Base-by-base conservation (phyloP, 1,284 basidiomycete species). In the Ganoderma multipileum region DNA sequence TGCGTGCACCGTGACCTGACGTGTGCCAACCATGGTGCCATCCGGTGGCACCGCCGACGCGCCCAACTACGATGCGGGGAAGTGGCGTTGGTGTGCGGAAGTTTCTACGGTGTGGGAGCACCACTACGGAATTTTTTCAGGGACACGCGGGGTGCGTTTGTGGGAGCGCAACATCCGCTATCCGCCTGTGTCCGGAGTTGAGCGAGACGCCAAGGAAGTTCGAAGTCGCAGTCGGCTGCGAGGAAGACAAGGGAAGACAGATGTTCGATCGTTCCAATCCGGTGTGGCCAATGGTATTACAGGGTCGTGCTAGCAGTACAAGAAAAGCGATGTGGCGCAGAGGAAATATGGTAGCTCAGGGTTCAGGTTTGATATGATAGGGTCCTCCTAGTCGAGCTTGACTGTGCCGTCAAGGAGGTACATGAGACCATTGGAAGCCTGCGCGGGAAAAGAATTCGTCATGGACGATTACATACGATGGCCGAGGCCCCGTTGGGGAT, bases 381-480 rank as follows among this genome's bases (percentile, higher is more conserved):
- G 23, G 47, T 26, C 23, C 23, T 28, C 54, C 65, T 77, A 82
- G 62, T 82, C 79, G 60, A 79, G 67, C 68, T 79, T 79, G 66
- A 91, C 81, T 8, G 89, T 86, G 55, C 89, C 88, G 75, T 94
- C 91, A 63, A 94, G 86, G 72, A 93, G 77, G 77, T 91, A 93
- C 58, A 94, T 75, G 12, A 90, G 84, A 8, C 92, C 92, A 74
- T 94, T 93, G 55, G 80, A 80, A 3, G 85, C 92, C 92, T 93
- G 70, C 11, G 38, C 61, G 64, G 47, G 50, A 65, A 61, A 52
- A 64, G 47, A 67, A 16, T 42, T 55, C 62, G 36, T 57, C 61
- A 61, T 69, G 9, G 68, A 44, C 28, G 16, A 68, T 55, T 47
- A 30, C 67, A 30, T 42, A 16, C 47, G n/a, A 44, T 71, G 18